Evolutionary conservation across 306 rosid species (phyloP), one percentile per base, ranked within the genome.

Genomic region (Fragaria nilgerrensis): DNA sequence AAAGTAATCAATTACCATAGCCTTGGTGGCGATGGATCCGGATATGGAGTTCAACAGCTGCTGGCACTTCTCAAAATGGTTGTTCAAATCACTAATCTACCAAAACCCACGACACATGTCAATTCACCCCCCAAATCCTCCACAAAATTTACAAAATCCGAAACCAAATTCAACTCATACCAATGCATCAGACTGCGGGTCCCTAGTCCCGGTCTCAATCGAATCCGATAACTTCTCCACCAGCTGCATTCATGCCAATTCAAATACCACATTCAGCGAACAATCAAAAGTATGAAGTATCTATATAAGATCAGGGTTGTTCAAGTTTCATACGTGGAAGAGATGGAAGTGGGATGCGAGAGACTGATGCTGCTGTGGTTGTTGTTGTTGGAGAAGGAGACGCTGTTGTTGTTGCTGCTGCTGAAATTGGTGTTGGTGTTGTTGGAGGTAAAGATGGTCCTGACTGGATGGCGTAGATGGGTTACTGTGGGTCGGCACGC

Each of bases 291-390:
- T 0, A 22, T 0, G 44, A 11, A 2, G 47, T 1, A 59, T 7
- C 1, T 41, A 43, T 41, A 43, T 5, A 2, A 49, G 10, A 22
- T 3, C 70, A 72, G 84, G 88, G 86, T 73, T 56, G 0, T 27
- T 0, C 3, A 29, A 53, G 29, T 17, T n/a, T 63, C 75, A 41
- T 73, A 87, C 94, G 56, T 81, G 88, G 77, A 89, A 78, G 76
- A 95, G 92, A 80, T 90, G 92, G 79, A 88, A 95, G 82, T 95
- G 97, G 49, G 96, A 95, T 65, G 97, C 95, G 32, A 95, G 87
- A 2, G 97, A 95, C 81, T 90, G 96, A 32, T 89, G 91, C 64
- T 83, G 93, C 58, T 89, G 94, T 5, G 83, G 92, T 15, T 82
- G 82, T 0, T 50, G 78, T 5, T 84, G 89, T 2, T 85, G 87